A percentile compares a stretch with the other conserved stretches of the same genome.
Evolutionary conservation across 2,329 filamentous ascomycete genomes (phyloP).

Genomic region (Tothia fuscella): DNA sequence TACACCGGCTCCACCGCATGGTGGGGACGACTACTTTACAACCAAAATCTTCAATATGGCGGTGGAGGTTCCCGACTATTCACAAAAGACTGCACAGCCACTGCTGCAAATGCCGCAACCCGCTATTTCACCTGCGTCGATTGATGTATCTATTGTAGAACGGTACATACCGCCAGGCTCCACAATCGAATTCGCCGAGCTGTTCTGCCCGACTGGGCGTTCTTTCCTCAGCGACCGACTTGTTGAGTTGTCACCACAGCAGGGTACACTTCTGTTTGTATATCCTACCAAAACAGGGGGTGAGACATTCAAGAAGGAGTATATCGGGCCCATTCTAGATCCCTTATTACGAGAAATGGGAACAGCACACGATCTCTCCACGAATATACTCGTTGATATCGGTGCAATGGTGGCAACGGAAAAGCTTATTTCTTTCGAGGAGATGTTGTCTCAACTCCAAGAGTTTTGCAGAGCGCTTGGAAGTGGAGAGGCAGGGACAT

Average conservation of each 20-base stretch:
- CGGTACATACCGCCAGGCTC: constrained; percentile 54
- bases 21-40: constrained; percentile 50
- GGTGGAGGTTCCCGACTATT: constrained; percentile 46
- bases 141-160: constrained; percentile 50
- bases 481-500: constrained; percentile 28
- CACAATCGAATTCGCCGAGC: constrained; percentile 44
- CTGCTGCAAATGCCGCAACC: constrained; percentile 31
- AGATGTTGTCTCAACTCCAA: constrained; percentile 28
- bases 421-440: constrained; percentile 43
- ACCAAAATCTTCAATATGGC: constrained; percentile 50
- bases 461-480: constrained; percentile 20
- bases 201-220: constrained; percentile 41
- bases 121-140: constrained; percentile 47
- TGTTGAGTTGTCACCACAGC: constrained; percentile 44
- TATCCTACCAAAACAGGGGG: constrained; percentile 49
- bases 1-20: constrained; percentile 40
- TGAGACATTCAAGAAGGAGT: constrained; percentile 45
- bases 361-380: constrained; percentile 46
- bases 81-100: constrained; percentile 30
- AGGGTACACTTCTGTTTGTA: constrained; percentile 48
- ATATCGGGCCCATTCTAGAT: constrained; percentile 49
- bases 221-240: constrained; percentile 51
- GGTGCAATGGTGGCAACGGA: constrained; percentile 42
- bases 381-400: constrained; percentile 42
- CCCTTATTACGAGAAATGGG: constrained; percentile 47